Base-by-base conservation (phyloP, 495 filamentous ascomycete species). In the Schizothecium vesticola region DNA sequence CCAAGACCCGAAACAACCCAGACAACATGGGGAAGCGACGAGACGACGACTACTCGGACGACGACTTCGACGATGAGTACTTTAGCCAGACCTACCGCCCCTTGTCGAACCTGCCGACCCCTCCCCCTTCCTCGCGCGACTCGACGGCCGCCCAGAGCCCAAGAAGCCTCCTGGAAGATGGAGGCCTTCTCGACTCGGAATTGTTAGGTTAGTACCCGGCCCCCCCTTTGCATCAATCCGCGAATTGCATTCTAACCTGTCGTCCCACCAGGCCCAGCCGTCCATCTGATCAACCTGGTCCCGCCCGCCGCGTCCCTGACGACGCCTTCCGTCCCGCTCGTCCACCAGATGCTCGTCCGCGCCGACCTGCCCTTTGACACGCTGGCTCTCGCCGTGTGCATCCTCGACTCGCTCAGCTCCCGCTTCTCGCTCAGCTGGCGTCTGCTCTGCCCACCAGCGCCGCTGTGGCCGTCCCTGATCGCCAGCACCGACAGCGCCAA, bases 91-190 rank as follows among this genome's bases (percentile, higher is more conserved):
- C 82, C 64, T 89, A 86, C 73, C 83, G 82, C 31, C 86, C 86
- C 19, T 76, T 89, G 29, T 88, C 86, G 7, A 86, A 84, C 70
- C 80, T 89, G 28, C 86, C 86, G 22, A 89, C 86, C 9, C 86
- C 86, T 33, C 86, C 86, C 31, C 81, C 79, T 8, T 85, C 84
- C 24, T 81, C 80, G 29, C 77, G 75, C 72, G 78, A 75, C 69
- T 80, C 79, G 5, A 78, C 76, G 67, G 77, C 75, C 59, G 69
- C 36, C 61, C 79, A 79, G 71, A 83, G 77, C 64, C 75, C 82
- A 66, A 67, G 76, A 29, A 63, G 76, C 65, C 69, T 77, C 59
- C 72, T 81, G 65, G 80, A 79, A 67, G 81, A 86, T 73, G 74
- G 72, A 69, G 81, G 79, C 31, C 73, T 75, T 31, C 69, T 80